Percentiles rank a stretch among this genome's conserved stretches.
Conservation (phyloP, 2,329 filamentous ascomycete species). For the Fusarium chlamydosporum region DNA sequence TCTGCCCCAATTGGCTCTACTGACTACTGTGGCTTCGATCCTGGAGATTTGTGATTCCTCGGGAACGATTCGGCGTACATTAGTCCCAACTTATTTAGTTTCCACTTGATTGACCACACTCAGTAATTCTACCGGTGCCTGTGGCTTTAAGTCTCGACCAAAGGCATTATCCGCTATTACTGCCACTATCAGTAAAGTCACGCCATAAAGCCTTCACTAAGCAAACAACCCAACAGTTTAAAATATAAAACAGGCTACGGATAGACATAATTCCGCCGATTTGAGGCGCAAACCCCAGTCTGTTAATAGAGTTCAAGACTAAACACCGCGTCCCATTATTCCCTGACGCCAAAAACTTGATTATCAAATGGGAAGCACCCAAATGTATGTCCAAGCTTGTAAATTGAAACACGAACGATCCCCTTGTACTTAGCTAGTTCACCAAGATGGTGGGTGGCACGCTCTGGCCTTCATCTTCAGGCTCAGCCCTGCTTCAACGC, state of each 20-base stretch:
- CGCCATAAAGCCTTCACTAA: neutral
- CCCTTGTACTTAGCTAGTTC: neutral
- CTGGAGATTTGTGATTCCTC: neutral
- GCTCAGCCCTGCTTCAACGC: neutral
- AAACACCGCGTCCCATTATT: slow-evolving; percentile 2
- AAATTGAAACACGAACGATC: neutral
- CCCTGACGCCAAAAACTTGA: neutral
- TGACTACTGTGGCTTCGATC: no score
- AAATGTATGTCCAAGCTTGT: neutral
- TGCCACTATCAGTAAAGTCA: neutral
- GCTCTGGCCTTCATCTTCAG: neutral
- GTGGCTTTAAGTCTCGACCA: no score
- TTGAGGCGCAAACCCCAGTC: slow-evolving; percentile 4
- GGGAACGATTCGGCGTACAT: neutral
- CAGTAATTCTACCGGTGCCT: neutral
- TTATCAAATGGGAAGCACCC: neutral
- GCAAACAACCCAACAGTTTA: neutral
- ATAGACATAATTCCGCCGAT: neutral
- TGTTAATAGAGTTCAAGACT: slow-evolving; percentile 18
- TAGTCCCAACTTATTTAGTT: neutral
- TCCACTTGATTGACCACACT: neutral
- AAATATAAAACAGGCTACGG: slow-evolving; percentile 10
- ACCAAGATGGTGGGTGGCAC: neutral
- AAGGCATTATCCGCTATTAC: neutral
- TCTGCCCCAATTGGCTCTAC: no score